Evolutionary conservation across 176 grass and related monocot genomes (phyloP).

Genomic region (Areca catechu): DNA sequence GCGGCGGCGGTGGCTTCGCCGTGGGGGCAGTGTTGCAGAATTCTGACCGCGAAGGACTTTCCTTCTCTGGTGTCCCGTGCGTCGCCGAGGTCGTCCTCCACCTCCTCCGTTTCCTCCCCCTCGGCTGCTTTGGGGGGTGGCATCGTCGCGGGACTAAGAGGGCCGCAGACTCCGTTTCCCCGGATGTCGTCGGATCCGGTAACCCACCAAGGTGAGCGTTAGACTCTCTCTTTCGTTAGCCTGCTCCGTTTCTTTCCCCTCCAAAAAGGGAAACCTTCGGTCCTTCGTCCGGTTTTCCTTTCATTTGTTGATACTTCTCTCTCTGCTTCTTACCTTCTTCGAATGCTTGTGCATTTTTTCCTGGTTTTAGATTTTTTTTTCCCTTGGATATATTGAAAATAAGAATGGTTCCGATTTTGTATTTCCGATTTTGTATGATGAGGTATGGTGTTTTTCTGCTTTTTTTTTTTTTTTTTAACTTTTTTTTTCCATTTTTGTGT

Average conservation of each 20-base stretch:
- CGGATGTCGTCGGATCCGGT: conserved; percentile 29
- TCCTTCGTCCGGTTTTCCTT: too few species aligned
- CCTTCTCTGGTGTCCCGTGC: conserved; percentile 7
- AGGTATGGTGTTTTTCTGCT: too few species aligned
- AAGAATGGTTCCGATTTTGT: too few species aligned
- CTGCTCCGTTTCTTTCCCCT: too few species aligned
- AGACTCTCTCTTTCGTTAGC: too few species aligned
- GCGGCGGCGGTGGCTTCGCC: conserved; percentile 1
- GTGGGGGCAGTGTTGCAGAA: conserved; percentile 25
- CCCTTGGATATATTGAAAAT: too few species aligned
- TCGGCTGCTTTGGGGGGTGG: conserved; percentile 13
- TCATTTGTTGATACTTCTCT: too few species aligned
- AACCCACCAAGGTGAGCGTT: conserved; percentile 45
- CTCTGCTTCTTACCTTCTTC: background rate
- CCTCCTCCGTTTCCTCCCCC: conserved; percentile 48
- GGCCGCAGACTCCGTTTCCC: conserved; percentile 23
- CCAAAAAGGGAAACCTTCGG: too few species aligned
- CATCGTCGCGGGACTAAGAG: conserved; percentile 14
- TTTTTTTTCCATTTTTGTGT: background rate
- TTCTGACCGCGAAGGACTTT: conserved; percentile 61
- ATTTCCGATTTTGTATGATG: too few species aligned
- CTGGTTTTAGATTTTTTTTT: too few species aligned
- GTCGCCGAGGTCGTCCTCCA: conserved; percentile 23
- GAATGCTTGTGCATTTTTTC: too few species aligned
- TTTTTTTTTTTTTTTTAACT: too few species aligned